These are phyloP conservation scores for Cunninghamia lanceolata DNA, from an alignment of 75 land plant species.

Conservation along the genomic window DNA sequence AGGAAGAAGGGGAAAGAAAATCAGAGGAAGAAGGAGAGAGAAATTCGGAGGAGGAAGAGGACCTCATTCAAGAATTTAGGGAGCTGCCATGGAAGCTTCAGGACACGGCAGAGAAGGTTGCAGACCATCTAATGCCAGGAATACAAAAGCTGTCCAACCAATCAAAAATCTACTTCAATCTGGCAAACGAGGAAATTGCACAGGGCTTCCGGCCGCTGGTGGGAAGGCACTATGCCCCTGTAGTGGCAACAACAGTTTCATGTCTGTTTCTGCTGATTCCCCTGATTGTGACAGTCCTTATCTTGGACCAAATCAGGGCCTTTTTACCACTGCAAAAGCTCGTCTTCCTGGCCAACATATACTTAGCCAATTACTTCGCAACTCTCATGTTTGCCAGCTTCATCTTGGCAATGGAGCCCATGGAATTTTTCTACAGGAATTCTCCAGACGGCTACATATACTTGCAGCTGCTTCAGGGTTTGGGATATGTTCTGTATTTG, in stretches of 20 bases:
- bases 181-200: slow-evolving; percentile 55
- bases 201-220: slow-evolving; percentile 57
- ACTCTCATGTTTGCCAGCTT: slow-evolving; percentile 55
- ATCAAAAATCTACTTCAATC: slow-evolving; percentile 52
- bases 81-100: slow-evolving; percentile 61
- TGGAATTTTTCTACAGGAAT: slow-evolving; percentile 62
- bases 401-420: slow-evolving; percentile 67
- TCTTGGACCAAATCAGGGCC: slow-evolving; percentile 47
- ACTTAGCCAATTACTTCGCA: slow-evolving; percentile 76
- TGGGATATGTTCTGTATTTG: slow-evolving; percentile 60
- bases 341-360: slow-evolving; percentile 64
- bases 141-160: slow-evolving; percentile 43
- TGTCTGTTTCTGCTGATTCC: slow-evolving; percentile 56
- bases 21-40: not conserved
- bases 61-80: slow-evolving; percentile 54
- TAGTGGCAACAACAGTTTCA: slow-evolving; percentile 48
- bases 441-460: slow-evolving; percentile 52
- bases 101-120: slow-evolving; percentile 28
- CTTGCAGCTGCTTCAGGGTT: slow-evolving; percentile 62
- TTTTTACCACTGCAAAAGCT: slow-evolving; percentile 61
- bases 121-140: slow-evolving; percentile 39
- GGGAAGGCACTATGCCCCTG: slow-evolving; percentile 64
- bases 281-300: slow-evolving; percentile 47
- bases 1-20: slow-evolving; percentile 16
- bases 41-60: slow-evolving; percentile 10